phyloP scores from a whole-genome alignment of 768 basidiomycete genomes.

The Ramaria sp. region DNA sequence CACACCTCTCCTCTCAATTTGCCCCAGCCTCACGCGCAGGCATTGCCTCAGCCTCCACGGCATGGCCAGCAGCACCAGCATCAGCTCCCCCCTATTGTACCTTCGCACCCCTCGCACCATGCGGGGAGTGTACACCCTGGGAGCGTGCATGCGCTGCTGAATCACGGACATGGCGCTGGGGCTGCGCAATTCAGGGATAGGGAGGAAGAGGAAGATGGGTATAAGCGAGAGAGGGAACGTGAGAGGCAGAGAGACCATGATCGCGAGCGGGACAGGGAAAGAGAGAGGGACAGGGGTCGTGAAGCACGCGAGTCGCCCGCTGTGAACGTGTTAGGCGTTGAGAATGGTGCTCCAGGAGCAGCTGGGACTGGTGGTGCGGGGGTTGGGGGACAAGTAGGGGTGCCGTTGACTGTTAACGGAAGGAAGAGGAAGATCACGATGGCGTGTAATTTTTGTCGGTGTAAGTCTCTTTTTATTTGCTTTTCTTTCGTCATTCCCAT shows the following conservation, averaged over 20 bases:
- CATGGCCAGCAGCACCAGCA: neutral
- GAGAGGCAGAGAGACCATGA: neutral
- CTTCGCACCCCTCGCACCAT: no score
- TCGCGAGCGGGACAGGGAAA: neutral
- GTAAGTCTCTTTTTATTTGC: conserved; percentile 49
- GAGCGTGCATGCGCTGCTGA: conserved; percentile 4
- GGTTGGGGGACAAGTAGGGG: neutral
- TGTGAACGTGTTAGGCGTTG: neutral
- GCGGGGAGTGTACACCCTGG: no score
- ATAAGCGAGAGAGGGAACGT: neutral
- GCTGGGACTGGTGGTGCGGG: neutral
- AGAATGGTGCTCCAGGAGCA: neutral
- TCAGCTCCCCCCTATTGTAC: conserved; percentile 17
- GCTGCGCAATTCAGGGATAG: neutral
- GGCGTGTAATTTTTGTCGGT: conserved; percentile 86
- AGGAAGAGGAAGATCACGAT: conserved; percentile 79
- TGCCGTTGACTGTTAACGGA: conserved; percentile 33
- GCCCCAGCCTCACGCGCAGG: no score
- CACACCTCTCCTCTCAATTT: no score
- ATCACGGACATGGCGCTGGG: neutral
- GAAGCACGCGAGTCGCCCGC: neutral
- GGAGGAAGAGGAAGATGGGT: neutral
- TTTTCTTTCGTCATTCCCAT: no score
- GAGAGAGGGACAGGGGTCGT: neutral
- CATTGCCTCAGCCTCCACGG: conserved; percentile 8